Conservation (phyloP, 2,329 filamentous ascomycete genomes). For the Tolypocladium sp. region DNA sequence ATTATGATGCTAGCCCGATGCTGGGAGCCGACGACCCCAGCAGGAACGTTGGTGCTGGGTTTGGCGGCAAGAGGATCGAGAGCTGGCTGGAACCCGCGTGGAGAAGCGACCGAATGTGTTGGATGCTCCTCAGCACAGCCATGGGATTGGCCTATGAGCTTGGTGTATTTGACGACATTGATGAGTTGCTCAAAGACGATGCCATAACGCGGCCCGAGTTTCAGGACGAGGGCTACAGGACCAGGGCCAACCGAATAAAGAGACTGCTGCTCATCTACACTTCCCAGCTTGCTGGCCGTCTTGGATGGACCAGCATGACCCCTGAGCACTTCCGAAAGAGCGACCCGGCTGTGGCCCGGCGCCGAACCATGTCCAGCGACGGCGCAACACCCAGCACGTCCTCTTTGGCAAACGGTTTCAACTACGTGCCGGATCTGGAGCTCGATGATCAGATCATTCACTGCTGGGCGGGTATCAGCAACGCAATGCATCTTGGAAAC, state of each 20-base stretch:
- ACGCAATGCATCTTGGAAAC: slow-evolving; percentile 86
- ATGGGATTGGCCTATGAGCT: slow-evolving; percentile 88
- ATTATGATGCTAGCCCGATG: slow-evolving; percentile 39
- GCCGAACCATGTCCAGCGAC: slow-evolving; percentile 40
- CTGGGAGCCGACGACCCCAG: slow-evolving; percentile 26
- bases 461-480: slow-evolving; percentile 90
- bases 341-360: slow-evolving; percentile 45
- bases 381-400: slow-evolving; percentile 54
- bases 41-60: slow-evolving; percentile 36
- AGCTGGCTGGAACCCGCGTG: slow-evolving; percentile 96
- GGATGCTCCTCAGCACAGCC: slow-evolving; percentile 91
- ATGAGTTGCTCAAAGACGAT: slow-evolving; percentile 53
- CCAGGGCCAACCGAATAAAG: slow-evolving; percentile 73
- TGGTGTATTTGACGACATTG: slow-evolving; percentile 88
- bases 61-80: slow-evolving; percentile 78
- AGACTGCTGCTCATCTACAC: slow-evolving; percentile 83
- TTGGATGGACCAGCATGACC: slow-evolving; percentile 91
- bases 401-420: slow-evolving; percentile 48
- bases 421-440: slow-evolving; percentile 58
- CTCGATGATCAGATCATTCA: slow-evolving; percentile 65
- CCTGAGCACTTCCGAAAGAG: slow-evolving; percentile 55
- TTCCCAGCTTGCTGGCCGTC: slow-evolving; percentile 83
- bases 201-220: slow-evolving; percentile 55
- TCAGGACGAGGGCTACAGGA: slow-evolving; percentile 67
- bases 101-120: slow-evolving; percentile 91